A percentile compares a stretch with the other conserved stretches of the same genome.
These are phyloP conservation scores for Fraxinus excelsior DNA, from an alignment of 257 asterid species.

Conservation along the genomic window DNA sequence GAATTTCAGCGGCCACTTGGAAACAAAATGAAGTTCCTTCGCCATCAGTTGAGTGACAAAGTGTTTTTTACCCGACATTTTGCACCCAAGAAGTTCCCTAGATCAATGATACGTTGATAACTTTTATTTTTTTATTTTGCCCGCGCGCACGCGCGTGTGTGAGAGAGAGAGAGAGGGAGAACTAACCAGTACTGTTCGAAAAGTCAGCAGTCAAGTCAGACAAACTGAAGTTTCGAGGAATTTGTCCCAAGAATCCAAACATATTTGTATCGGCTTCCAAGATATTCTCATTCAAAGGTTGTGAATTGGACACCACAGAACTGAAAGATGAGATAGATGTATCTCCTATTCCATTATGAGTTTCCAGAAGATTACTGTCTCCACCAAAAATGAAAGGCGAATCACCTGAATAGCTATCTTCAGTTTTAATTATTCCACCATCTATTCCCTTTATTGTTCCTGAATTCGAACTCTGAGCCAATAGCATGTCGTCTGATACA, in stretches of 20 bases:
- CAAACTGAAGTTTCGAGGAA: constrained; percentile 86
- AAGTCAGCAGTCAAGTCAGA: constrained; percentile 85
- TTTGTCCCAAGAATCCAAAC: constrained; percentile 77
- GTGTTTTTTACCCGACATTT: background rate
- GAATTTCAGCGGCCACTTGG: background rate
- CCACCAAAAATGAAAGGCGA: constrained; percentile 52
- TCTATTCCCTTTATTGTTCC: constrained; percentile 63
- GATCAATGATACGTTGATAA: background rate
- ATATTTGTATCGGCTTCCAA: constrained; percentile 56
- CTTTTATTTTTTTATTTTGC: background rate
- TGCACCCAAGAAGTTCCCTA: background rate
- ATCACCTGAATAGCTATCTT: constrained; percentile 51
- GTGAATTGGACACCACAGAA: constrained; percentile 58
- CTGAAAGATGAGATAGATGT: constrained; percentile 65
- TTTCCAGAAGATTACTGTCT: constrained; percentile 56
- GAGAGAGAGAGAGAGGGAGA: constrained; percentile 15
- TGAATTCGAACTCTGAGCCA: constrained; percentile 55
- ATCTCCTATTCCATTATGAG: constrained; percentile 56
- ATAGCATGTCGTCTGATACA: constrained; percentile 41
- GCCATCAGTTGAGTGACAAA: background rate
- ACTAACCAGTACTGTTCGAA: constrained; percentile 67
- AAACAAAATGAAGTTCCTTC: background rate
- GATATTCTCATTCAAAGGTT: constrained; percentile 46
- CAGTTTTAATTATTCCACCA: constrained; percentile 57
- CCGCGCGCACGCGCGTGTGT: too few relatives aligned